phyloP scores from a whole-genome alignment of 768 basidiomycete genomes.

The Suillus lakei region DNA sequence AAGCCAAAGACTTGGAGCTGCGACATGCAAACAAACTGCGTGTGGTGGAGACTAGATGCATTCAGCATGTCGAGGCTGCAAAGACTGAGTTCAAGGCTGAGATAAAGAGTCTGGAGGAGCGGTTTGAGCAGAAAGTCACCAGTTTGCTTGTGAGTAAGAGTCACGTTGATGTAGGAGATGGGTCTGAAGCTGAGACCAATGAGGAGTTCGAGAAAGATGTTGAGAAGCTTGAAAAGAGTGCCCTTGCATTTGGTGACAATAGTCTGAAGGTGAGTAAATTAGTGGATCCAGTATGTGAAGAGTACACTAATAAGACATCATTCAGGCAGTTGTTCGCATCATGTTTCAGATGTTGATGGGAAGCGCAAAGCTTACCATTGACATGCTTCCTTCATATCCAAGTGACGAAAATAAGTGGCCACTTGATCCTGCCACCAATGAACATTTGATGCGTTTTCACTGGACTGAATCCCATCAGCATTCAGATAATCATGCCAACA shows the following conservation, averaged over 20 bases:
- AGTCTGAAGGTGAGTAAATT: neutral
- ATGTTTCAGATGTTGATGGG: neutral
- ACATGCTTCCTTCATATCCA: neutral
- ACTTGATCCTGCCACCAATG: neutral
- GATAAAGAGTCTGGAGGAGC: neutral
- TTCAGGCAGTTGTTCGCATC: neutral
- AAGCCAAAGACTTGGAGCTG: neutral
- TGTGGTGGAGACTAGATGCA: neutral
- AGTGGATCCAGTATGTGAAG: neutral
- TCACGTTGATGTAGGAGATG: neutral
- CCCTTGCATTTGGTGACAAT: slow-evolving; percentile 9
- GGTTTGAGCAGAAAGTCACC: neutral
- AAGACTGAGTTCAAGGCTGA: neutral
- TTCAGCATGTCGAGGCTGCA: neutral
- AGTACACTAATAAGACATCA: slow-evolving; percentile 4
- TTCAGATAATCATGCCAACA: neutral
- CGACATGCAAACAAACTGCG: neutral
- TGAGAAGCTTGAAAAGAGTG: slow-evolving; percentile 6
- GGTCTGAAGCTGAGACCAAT: neutral
- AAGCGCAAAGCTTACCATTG: neutral
- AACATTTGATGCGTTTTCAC: slow-evolving; percentile 7
- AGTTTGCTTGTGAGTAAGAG: neutral
- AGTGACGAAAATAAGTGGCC: neutral
- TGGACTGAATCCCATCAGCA: neutral
- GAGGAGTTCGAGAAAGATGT: neutral